Evolutionary conservation across 768 basidiomycete genomes (phyloP).

Genomic region (Agrocybe pediades): DNA sequence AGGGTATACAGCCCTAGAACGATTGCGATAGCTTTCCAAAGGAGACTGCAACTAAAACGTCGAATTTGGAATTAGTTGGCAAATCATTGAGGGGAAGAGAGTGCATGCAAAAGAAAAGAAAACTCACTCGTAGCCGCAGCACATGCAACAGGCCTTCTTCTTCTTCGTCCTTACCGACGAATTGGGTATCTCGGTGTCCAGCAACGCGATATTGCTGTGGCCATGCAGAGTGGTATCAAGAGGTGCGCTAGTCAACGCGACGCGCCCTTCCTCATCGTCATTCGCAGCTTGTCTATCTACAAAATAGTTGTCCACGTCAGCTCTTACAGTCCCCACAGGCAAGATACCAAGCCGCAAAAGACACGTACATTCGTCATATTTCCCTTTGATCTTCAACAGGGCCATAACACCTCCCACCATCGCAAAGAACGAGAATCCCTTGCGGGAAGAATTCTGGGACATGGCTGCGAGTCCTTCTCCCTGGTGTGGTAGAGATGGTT

Average conservation of each 20-base stretch:
- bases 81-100: too few species aligned
- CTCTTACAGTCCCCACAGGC: background rate
- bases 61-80: conserved; percentile 2
- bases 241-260: conserved; percentile 25
- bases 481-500: background rate
- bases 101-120: background rate
- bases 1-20: conserved; percentile 41
- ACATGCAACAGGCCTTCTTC: conserved; percentile 44
- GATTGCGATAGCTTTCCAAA: conserved; percentile 58
- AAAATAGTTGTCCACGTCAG: background rate
- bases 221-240: conserved; percentile 20
- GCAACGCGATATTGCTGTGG: conserved; percentile 31
- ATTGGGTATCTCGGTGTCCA: conserved; percentile 31
- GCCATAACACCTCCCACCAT: conserved; percentile 46
- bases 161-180: conserved; percentile 33
- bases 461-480: conserved; percentile 2
- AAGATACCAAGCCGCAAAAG: background rate
- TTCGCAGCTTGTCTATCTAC: conserved; percentile 43
- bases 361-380: conserved; percentile 46
- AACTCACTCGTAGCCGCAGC: conserved; percentile 51
- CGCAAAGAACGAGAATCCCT: conserved; percentile 37
- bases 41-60: conserved; percentile 44
- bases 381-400: conserved; percentile 48
- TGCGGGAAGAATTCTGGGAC: conserved; percentile 10
- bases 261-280: conserved; percentile 44